phyloP scores from a whole-genome alignment of 2,329 filamentous ascomycete species.

The Arthroderma sp. region DNA sequence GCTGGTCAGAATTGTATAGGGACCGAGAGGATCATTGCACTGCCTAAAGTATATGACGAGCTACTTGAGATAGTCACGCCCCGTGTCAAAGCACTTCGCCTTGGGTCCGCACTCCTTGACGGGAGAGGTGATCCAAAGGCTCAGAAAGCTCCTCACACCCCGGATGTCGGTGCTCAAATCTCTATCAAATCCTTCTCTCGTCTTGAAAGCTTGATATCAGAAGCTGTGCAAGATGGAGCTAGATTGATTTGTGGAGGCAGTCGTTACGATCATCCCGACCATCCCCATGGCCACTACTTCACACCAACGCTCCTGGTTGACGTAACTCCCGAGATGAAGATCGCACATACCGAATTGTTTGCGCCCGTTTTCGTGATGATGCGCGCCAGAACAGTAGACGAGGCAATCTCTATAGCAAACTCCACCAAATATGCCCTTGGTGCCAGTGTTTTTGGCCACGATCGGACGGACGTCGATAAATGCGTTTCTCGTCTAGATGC shows the following conservation, averaged over 20 bases:
- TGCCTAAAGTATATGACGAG: constrained; percentile 60
- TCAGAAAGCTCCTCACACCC: constrained; percentile 19
- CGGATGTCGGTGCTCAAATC: constrained; percentile 81
- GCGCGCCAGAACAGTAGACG: constrained; percentile 52
- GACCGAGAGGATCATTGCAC: constrained; percentile 80
- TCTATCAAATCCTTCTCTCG: constrained; percentile 62
- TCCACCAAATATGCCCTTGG: constrained; percentile 75
- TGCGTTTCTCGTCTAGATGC: constrained; percentile 60
- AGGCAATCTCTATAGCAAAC: constrained; percentile 71
- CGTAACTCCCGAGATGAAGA: constrained; percentile 71
- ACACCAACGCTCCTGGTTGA: constrained; percentile 79
- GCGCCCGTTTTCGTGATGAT: constrained; percentile 82
- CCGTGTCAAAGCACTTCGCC: constrained; percentile 59
- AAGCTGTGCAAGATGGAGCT: constrained; percentile 69
- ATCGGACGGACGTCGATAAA: constrained; percentile 48
- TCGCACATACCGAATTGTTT: constrained; percentile 86
- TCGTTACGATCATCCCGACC: constrained; percentile 56
- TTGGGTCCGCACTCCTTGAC: constrained; percentile 57
- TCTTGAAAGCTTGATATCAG: constrained; percentile 63
- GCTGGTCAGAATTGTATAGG: constrained; percentile 97
- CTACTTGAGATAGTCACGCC: constrained; percentile 60
- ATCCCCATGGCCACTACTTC: constrained; percentile 82
- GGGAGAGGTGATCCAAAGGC: constrained; percentile 17
- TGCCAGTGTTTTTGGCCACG: constrained; percentile 70
- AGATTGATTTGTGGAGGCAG: constrained; percentile 69